phyloP scores from a whole-genome alignment of 805 yeast genomes.

The Diddensiella santjacobensis region DNA sequence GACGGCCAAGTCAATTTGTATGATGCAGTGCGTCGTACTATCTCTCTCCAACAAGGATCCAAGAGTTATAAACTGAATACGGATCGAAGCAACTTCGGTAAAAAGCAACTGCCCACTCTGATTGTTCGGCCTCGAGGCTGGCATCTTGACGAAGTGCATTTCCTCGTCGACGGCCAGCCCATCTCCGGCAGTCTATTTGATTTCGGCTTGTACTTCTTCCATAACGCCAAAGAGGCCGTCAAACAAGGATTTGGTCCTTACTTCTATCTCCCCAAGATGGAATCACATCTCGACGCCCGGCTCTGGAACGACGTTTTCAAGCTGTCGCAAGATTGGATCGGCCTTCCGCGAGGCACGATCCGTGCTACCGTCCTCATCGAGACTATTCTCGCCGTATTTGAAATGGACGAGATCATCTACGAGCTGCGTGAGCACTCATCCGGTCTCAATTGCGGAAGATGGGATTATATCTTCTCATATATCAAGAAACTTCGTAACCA shows the following conservation, averaged over 20 bases:
- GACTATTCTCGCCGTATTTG: constrained; percentile 70
- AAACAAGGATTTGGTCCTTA: constrained; percentile 63
- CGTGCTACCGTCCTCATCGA: constrained; percentile 70
- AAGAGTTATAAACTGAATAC: constrained; percentile 52
- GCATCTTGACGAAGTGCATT: constrained; percentile 67
- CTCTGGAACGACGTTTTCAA: constrained; percentile 72
- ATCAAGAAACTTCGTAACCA: constrained; percentile 63
- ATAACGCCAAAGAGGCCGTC: constrained; percentile 58
- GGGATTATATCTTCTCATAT: constrained; percentile 73
- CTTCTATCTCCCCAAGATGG: constrained; percentile 73
- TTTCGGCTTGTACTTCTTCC: constrained; percentile 66
- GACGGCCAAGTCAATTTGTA: constrained; percentile 69
- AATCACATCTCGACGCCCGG: constrained; percentile 70
- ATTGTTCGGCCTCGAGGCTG: constrained; percentile 63
- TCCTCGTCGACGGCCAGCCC: constrained; percentile 63
- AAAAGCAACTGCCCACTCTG: constrained; percentile 48
- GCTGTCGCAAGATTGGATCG: constrained; percentile 59
- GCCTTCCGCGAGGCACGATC: constrained; percentile 63
- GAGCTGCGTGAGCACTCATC: constrained; percentile 68
- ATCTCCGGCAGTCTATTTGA: constrained; percentile 64
- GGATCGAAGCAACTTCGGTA: constrained; percentile 35
- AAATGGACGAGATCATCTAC: constrained; percentile 74
- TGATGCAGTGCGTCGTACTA: constrained; percentile 61
- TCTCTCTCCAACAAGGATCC: constrained; percentile 38
- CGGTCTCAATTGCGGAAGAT: constrained; percentile 72